Conservation (phyloP, 306 rosid genomes). For the Astragalus membranaceus region DNA sequence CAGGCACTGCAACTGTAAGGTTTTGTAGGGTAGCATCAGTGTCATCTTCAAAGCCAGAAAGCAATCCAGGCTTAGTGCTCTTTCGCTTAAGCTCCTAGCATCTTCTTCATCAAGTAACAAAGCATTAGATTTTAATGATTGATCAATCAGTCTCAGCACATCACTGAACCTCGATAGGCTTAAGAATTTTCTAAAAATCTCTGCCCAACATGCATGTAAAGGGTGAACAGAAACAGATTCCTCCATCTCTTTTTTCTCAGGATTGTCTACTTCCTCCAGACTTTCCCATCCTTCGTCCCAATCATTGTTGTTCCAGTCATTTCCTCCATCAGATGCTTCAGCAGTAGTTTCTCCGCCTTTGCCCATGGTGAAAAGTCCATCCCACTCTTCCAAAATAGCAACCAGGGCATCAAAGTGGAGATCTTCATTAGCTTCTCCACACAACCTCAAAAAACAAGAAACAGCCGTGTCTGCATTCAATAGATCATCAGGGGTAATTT, state of each 20-base stretch:
- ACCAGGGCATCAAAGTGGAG: constrained; percentile 59
- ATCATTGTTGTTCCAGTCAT: constrained; percentile 73
- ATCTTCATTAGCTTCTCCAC: constrained; percentile 49
- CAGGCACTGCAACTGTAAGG: constrained; percentile 55
- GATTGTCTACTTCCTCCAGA: constrained; percentile 63
- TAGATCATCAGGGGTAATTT: constrained; percentile 69
- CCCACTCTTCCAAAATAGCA: constrained; percentile 84
- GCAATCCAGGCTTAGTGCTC: constrained; percentile 49
- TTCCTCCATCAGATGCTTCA: constrained; percentile 52
- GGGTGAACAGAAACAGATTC: constrained; percentile 49
- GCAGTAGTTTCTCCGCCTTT: constrained; percentile 41
- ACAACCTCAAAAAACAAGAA: constrained; percentile 72
- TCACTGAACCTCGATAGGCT: constrained; percentile 47
- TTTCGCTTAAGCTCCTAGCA: constrained; percentile 47
- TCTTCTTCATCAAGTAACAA: constrained; percentile 69
- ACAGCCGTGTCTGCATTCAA: constrained; percentile 51
- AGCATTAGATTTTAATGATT: constrained; percentile 43
- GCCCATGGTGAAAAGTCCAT: constrained; percentile 55
- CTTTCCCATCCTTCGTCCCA: constrained; percentile 99
- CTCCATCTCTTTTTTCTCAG: constrained; percentile 37
- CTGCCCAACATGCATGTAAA: constrained; percentile 77
- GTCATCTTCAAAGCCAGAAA: constrained; percentile 60
- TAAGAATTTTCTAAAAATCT: constrained; percentile 57
- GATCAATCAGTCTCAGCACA: constrained; percentile 65
- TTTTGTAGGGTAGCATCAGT: constrained; percentile 61